Evolutionary conservation across 495 filamentous ascomycete genomes (phyloP).

Genomic region (Patellaria atrata): DNA sequence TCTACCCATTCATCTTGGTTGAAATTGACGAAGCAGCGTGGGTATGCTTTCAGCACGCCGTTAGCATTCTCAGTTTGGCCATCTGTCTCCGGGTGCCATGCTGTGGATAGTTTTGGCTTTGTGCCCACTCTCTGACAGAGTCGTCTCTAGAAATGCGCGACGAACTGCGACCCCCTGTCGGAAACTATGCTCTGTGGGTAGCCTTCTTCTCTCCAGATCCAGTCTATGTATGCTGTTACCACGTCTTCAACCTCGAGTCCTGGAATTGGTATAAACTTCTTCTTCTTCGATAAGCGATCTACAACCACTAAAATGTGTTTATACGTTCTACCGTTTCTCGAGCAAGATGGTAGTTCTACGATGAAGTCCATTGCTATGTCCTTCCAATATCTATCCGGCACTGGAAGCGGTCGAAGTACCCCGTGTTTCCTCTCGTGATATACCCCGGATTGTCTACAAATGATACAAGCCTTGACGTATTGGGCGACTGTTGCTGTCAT

Average conservation of each 20-base stretch:
- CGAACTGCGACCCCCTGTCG: conserved; percentile 14
- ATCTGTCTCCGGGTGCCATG: conserved; percentile 23
- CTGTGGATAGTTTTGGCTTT: conserved; percentile 15
- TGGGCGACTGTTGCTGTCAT: too few relatives aligned
- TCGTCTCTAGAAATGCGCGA: conserved; percentile 12
- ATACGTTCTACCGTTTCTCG: not conserved
- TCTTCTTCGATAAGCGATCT: not conserved
- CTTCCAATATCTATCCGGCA: conserved; percentile 2
- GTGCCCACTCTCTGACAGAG: conserved; percentile 10
- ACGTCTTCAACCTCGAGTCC: not conserved
- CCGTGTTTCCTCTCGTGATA: not conserved
- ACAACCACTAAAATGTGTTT: conserved; percentile 1
- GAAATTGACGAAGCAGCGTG: conserved; percentile 21
- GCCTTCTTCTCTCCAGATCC: conserved; percentile 1
- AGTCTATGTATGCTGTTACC: not conserved
- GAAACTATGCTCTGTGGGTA: conserved; percentile 10
- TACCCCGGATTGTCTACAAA: not conserved
- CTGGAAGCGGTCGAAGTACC: not conserved
- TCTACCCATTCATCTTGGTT: conserved; percentile 22
- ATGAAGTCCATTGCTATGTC: conserved; percentile 1
- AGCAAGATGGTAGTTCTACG: not conserved
- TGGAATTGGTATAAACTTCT: not conserved
- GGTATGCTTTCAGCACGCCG: conserved; percentile 16
- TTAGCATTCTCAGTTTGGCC: conserved; percentile 22
- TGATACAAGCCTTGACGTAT: not conserved